phyloP scores from a whole-genome alignment of 1,284 basidiomycete species.

The Malassezia obtusa region DNA sequence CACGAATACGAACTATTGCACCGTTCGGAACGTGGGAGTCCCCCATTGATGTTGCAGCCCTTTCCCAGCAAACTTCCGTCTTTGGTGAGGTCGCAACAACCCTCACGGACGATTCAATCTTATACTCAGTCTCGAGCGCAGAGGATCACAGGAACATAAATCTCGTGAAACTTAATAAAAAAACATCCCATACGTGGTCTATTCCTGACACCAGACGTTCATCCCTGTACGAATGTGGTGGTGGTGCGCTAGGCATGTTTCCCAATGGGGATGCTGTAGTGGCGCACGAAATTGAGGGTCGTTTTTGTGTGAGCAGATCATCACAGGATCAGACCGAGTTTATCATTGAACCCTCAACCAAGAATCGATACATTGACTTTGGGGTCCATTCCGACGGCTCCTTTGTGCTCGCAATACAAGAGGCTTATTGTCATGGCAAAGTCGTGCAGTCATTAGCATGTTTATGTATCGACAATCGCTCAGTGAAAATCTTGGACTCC shows the following conservation, averaged over 20 bases:
- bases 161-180: not conserved
- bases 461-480: slow-evolving; percentile 53
- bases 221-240: slow-evolving; percentile 39
- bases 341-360: slow-evolving; percentile 50
- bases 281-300: slow-evolving; percentile 18
- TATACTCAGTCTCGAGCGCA: not conserved
- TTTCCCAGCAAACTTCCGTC: slow-evolving; percentile 43
- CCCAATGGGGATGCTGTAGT: slow-evolving; percentile 27
- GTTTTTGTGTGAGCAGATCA: not conserved
- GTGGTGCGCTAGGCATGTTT: slow-evolving; percentile 26
- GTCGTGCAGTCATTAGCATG: slow-evolving; percentile 51
- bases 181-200: not conserved
- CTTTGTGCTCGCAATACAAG: slow-evolving; percentile 55
- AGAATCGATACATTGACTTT: slow-evolving; percentile 56
- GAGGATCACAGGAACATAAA: not conserved
- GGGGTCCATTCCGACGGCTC: slow-evolving; percentile 36
- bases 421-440: slow-evolving; percentile 57
- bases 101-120: not conserved
- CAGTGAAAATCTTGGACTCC: slow-evolving; percentile 8
- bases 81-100: not conserved
- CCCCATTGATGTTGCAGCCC: slow-evolving; percentile 54
- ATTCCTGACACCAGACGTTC: slow-evolving; percentile 23
- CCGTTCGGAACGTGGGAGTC: slow-evolving; percentile 52
- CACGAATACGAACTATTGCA: slow-evolving; percentile 21
- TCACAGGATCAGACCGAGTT: not conserved